Evolutionary conservation across 148 eudicot genomes (phyloP), one percentile per base, ranked within the genome.

Genomic region (Amaranthus cruentus): DNA sequence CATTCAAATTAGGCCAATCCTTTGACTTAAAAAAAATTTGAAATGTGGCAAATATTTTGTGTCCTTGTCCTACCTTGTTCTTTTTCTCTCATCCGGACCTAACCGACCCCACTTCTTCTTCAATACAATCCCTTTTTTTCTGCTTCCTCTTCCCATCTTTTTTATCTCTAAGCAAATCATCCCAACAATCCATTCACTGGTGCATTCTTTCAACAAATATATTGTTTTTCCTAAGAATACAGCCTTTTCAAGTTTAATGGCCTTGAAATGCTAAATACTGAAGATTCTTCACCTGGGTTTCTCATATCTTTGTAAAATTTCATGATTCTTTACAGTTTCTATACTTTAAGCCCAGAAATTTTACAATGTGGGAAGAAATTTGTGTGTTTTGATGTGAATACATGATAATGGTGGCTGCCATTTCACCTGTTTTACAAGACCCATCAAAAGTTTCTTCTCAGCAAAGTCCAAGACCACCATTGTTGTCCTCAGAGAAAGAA

Each of bases 331-430:
- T 43, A 47, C 55, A 46, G 53, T 55, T 70, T 70, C 65, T 5
- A 4, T 5, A 3, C 21, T 52, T 46, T 58, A 12, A 6, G 11
- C 4, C 7, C 57, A 15, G 52, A 15, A 54, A 52, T 47, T 60
- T 56, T 66, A 71, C 74, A 83, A 86, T 86, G 90, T 83, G 94
- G 85, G 84, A 50, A 83, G 77, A 73, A 50, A 63, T 47, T 28
- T 21, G 6, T 15, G 71, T 50, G 62, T 66, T 28, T 59, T 46
- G 4, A 4, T 66, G 42, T 76, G 77, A 55, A 73, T 71, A 65
- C 47, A 56, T 75, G 87, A 87, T 82, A 84, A 88, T 89, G 91
- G 91, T 91, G 87, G 96, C 88, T 78, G 91, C 91, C 70, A 76
- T 85, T 83, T 80, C 93, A 7, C 55, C 85, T 5, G 78, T 81